Base-by-base conservation (phyloP, 305 asterid genomes). In the Caryopteris hybrid region DNA sequence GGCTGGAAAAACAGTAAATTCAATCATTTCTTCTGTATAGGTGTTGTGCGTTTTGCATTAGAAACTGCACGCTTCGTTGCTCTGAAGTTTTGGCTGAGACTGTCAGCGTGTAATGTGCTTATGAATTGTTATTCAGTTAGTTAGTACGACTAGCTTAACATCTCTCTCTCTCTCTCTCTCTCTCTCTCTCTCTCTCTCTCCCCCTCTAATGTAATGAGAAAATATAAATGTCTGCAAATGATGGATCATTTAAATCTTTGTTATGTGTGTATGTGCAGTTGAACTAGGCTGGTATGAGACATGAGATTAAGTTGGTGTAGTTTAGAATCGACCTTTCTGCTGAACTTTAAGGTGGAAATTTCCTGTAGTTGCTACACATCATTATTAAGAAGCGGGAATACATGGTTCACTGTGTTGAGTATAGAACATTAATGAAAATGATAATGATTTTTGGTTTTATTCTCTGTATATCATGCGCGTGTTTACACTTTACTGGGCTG, bases 1-100 rank as follows among this genome's bases (percentile, higher is more conserved):
- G 48, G 99, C 99, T 42, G 99, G 97, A 17, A 93, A 93, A 87
- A 93, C 99, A 0, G 99, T 93, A 83, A 71, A 33, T n/a, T 47
- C 51, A 60, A 57, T 38, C 33, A 66, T 41, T 16, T 5, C 11
- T 52, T 21, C 10, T 46, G 7, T 59, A 12, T 52, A 11, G 20
- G 9, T 54, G 50, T 73, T 71, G 57, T 57, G 25, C 25, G 39
- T 58, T 63, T 61, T 53, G 75, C 70, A 22, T 16, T 33, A 2
- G 47, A 16, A 59, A 42, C 47, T 63, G 73, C 39, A 33, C 69
- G 34, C 41, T 65, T 29, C 22, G 8, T 42, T 14, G 3, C 46
- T 61, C 46, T 23, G 14, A 54, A 4, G 36, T 45, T 18, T 25
- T 23, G 5, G 66, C 50, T 48, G 43, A 13, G 23, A 36, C 11